These are phyloP conservation scores for Pulchroboletus neoregius DNA, from an alignment of 1,284 basidiomycete species.

Conservation along the genomic window DNA sequence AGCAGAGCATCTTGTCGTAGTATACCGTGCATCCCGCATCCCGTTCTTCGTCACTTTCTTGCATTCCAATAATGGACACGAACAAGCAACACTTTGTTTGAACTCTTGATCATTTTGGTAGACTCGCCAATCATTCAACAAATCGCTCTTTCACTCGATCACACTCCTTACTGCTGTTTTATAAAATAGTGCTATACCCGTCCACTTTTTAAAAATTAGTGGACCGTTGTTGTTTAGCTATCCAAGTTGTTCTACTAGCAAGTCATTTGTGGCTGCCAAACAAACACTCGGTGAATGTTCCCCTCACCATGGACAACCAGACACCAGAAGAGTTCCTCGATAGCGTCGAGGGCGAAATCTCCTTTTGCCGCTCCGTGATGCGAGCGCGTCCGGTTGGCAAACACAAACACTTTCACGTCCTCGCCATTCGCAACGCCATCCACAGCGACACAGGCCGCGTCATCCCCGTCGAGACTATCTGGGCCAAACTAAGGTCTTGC, in stretches of 20 bases:
- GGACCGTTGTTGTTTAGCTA: conserved; percentile 24
- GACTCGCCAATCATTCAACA: conserved; percentile 11
- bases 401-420: conserved; percentile 74
- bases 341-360: conserved; percentile 73
- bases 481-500: conserved; percentile 66
- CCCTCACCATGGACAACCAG: conserved; percentile 28
- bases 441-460: conserved; percentile 63
- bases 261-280: conserved; percentile 16
- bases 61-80: conserved; percentile 26
- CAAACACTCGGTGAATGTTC: conserved; percentile 8
- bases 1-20: conserved; percentile 11
- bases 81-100: conserved; percentile 12
- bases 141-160: conserved; percentile 22
- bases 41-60: conserved; percentile 19
- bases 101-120: conserved; percentile 21
- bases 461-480: conserved; percentile 62
- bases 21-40: conserved; percentile 13
- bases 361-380: conserved; percentile 75
- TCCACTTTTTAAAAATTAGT: conserved; percentile 5
- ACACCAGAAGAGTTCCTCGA: conserved; percentile 48
- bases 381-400: conserved; percentile 73
- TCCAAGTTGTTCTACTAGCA: conserved; percentile 23
- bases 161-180: conserved; percentile 26
- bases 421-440: conserved; percentile 69
- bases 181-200: conserved; percentile 31